Evolutionary conservation across 768 basidiomycete species (phyloP).

Genomic region (Macrocybe gigantea): DNA sequence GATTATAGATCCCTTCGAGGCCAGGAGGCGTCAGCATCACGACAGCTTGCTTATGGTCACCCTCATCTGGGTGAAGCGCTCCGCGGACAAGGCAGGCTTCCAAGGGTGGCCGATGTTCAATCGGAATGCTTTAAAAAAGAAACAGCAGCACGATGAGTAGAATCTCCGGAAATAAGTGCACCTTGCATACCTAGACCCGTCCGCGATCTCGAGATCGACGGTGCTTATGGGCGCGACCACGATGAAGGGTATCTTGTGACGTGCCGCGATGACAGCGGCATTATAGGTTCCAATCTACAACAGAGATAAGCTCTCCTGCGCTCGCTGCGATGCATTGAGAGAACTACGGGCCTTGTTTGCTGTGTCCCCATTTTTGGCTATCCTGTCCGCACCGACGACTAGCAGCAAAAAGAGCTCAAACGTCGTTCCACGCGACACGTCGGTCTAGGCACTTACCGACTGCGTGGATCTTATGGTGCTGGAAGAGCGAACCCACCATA

Average conservation of each 20-base stretch:
- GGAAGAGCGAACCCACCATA: constrained; percentile 94
- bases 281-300: constrained; percentile 88
- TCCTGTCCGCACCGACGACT: constrained; percentile 86
- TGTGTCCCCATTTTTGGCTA: constrained; percentile 92
- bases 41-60: constrained; percentile 58
- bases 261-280: constrained; percentile 84
- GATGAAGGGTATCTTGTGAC: constrained; percentile 86
- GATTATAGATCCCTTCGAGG: constrained; percentile 75
- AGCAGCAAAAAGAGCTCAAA: constrained; percentile 1
- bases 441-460: constrained; percentile 45
- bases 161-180: constrained; percentile 7
- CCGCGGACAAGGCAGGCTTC: constrained; percentile 91
- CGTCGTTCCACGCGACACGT: background rate
- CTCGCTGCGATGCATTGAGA: background rate
- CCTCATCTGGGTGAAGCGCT: constrained; percentile 54
- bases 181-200: constrained; percentile 55
- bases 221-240: constrained; percentile 93
- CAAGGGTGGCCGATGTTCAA: constrained; percentile 83
- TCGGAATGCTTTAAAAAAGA: constrained; percentile 57
- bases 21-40: constrained; percentile 79
- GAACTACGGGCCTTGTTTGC: constrained; percentile 70
- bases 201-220: constrained; percentile 73
- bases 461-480: constrained; percentile 77
- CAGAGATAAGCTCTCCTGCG: constrained; percentile 10
- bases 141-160: background rate